Base-by-base conservation (phyloP, 352 stramenopile species). In the Globisporangium sylvaticum region DNA sequence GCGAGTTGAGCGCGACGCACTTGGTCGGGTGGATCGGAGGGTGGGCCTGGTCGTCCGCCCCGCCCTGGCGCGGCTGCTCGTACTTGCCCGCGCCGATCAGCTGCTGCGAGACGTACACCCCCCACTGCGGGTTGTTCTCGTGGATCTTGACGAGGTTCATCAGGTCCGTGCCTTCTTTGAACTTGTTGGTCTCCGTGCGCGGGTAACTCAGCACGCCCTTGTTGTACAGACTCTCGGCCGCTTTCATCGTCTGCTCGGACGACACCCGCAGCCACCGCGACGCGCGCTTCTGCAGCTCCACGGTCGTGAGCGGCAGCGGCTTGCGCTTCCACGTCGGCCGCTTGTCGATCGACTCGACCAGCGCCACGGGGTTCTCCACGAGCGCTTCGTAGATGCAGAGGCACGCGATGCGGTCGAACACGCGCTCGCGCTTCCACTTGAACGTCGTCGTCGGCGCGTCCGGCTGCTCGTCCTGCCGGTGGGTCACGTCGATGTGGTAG, bases 21-120 rank as follows among this genome's bases (percentile, higher is more conserved):
- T 99, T 99, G 8, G 96, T 99, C 12, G 98, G 97, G 66, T 99
- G 98, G 77, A 99, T 99, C 5, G 98, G 98, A 56, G 98, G 98
- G 78, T 99, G 98, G 0, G 95, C 96, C 67, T 99, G 94, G 66
- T 99, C 97, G 67, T 99, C 97, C 8, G 96, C 85, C 58, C 92
- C 89, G 37, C 97, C 97, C 18, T 84, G 78, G 7, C 96, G 86
- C 42, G 97, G 97, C 64, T 69, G 59, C 63, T 96, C 81, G 58
- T 89, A 98, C 48, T 90, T 91, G 1, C 72, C 72, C 14, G 68
- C 75, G 9, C 80, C 54, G 3, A 93, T 70, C 1, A 97, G 74
- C 53, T 90, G 75, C 25, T 66, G 57, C 4, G 67, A 72, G 15
- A 95, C 90, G 70, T 97, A 98, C 1, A 64, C 63, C 7, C 90